phyloP scores from a whole-genome alignment of 306 rosid genomes.

The Quercus agrifolia region DNA sequence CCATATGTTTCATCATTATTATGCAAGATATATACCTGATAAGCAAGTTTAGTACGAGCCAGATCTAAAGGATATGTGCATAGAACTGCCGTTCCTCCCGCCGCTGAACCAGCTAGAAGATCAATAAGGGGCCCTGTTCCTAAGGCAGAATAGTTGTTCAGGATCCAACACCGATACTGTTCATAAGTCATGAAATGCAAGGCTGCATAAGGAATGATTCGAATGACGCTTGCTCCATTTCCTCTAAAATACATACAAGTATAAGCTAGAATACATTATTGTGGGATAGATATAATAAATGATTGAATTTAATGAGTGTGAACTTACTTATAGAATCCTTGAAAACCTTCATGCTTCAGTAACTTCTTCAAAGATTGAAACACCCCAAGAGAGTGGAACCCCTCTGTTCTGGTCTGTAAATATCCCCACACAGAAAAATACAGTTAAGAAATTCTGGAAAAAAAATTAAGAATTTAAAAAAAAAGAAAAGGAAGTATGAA shows the following conservation, averaged over 20 bases:
- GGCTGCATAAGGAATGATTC: slow-evolving; percentile 95
- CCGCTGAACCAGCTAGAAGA: slow-evolving; percentile 95
- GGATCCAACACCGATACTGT: slow-evolving; percentile 83
- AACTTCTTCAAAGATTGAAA: slow-evolving; percentile 68
- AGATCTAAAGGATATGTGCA: slow-evolving; percentile 96
- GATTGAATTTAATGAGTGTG: neutral
- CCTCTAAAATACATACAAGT: slow-evolving; percentile 54
- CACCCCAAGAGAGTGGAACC: slow-evolving; percentile 77
- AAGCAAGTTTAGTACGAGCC: slow-evolving; percentile 97
- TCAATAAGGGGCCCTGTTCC: slow-evolving; percentile 88
- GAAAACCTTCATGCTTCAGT: slow-evolving; percentile 69
- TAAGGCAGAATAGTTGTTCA: slow-evolving; percentile 53
- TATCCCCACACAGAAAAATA: neutral
- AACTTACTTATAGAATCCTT: slow-evolving; percentile 82
- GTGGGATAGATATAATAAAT: neutral
- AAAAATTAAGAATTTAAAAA: neutral
- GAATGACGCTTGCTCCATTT: slow-evolving; percentile 91
- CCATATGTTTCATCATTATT: slow-evolving; percentile 15
- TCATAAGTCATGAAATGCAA: slow-evolving; percentile 96
- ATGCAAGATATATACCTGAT: slow-evolving; percentile 53
- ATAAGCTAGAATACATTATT: neutral
- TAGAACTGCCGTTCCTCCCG: slow-evolving; percentile 90
- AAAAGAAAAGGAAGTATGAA: neutral
- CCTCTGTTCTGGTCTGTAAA: slow-evolving; percentile 78
- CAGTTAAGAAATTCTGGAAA: neutral